Base-by-base conservation (phyloP, 305 asterid genomes). In the Fraxinus sp. region DNA sequence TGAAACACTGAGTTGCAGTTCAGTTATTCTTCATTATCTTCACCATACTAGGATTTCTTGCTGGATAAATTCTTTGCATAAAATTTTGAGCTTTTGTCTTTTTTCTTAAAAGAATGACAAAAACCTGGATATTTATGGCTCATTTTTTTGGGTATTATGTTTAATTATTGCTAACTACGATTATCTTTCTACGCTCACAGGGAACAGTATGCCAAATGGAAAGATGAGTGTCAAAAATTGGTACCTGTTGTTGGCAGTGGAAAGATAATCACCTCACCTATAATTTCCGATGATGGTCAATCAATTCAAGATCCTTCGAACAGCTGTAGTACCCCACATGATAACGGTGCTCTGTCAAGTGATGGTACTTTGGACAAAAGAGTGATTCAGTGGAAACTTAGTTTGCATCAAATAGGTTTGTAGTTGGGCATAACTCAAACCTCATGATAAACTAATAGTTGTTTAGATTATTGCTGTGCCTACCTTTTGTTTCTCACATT, bases 371-470 rank as follows among this genome's bases (percentile, higher is more conserved):
- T 70, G 43, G 97, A 92, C 83, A 88, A 88, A 84, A 93, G 85
- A 79, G 89, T 86, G 89, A 85, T 87, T 82, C 94, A 91, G 75
- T 96, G 99, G 99, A 92, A 83, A 92, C 91, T 86, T 82, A 80
- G 75, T 87, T 90, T 96, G 83, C 90, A 92, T 84, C 99, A 96
- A 86, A 96, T 96, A 81, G 99, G 99, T 96, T 79, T 49, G 95
- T 87, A 83, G 79, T 84, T 71, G 75, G 68, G 36, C 88, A 37
- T 84, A 35, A 80, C 81, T 74, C 79, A 46, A 14, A 77, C 41
- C 36, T 3, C 22, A 30, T 28, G 16, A 70, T 70, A 28, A 20
- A 36, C 39, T 6, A 16, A 30, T 33, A 26, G 18, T 70, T 10
- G 26, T 77, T 9, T 18, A 43, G 66, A 77, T 2, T 64, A 13